Evolutionary conservation across 1,284 basidiomycete genomes (phyloP), one percentile per base, ranked within the genome.

Genomic region (Earliella scabrosa): DNA sequence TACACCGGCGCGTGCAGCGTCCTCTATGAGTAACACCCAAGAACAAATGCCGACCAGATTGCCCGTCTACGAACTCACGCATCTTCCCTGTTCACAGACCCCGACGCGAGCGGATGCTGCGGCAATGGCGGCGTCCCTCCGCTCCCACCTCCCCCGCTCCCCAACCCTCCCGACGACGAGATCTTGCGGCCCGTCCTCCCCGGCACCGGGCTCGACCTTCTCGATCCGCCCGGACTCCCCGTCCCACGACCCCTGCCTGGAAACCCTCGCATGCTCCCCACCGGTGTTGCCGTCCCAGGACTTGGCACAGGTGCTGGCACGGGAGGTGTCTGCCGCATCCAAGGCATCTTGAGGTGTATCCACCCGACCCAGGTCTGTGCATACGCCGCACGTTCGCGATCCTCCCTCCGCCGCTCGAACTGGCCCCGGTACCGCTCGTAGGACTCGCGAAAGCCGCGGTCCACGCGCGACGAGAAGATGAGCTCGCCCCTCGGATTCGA

Each of bases 401-500:
- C 89, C 58, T 87, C 87, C 21, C 94, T 75, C 58, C 86, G 80
- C 44, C 90, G 77, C 76, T 98, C 97, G 73, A 97, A 99, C n/a
- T 88, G 88, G 9, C 87, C 79, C 13, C 97, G 83, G 72, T 98
- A 97, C 14, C 93, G 84, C 72, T 98, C 95, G 74, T 99, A 99
- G 0, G 91, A 85, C 53, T 98, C 95, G 24, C 93, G 81, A 71
- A 99, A 99, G 10, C 75, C 70, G 40, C 82, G 81, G 59, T 93
- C 88, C 31, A 99, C 92, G 44, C 92, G 86, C 13, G 89, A 93
- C 13, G 92, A 95, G 73, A 99, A 98, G 61, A 99, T 96, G 59
- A 99, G 85, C 69, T 99, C 97, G 44, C 97, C 97, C 13, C 96
- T 87, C 3, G 96, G 95, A 73, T 97, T 98, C 34, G 78, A 79